Evolutionary conservation across 2,329 filamentous ascomycete genomes (phyloP), one percentile per base, ranked within the genome.

Genomic region (Botryosphaeria dothidea): DNA sequence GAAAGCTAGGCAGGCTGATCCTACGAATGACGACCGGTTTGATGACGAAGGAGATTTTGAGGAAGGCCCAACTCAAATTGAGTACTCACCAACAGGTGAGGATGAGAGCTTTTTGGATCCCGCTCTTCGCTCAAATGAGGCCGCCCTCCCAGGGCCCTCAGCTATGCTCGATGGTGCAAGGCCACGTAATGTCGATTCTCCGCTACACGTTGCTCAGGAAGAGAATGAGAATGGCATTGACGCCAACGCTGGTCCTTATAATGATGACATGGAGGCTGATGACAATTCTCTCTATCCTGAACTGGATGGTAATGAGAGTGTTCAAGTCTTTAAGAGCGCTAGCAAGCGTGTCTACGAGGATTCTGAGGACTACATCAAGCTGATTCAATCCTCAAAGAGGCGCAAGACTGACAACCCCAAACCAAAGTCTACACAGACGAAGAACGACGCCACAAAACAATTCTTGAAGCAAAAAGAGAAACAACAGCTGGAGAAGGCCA

Each of bases 381-480:
- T 70, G 2, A 58, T 67, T 4, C 57, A 64, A 13, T 72, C 19
- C 27, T 62, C 8, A 69, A 73, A 36, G 69, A 71, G 3, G 72
- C 75, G 6, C 65, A 76, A 74, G 25, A 77, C 79, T 31, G 74
- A 74, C 34, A 79, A 79, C 68, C 71, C 74, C 34, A 79, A 79
- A 68, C 71, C 74, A 34, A 73, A 73, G 71, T 61, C 71, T 68
- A 62, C 72, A 66, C 65, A 76, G 66, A 75, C 68, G 6, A 81
- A 80, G 69, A 82, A 75, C 48, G 76, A 78, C 27, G 78, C 80
- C 9, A 80, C 80, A 9, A 75, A 79, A 52, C 79, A 84, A 64
- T 84, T 81, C 65, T 78, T 81, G 66, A 80, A 79, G 61, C 78
- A 82, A 67, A 77, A 82, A 51, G 77, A 83, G 73, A 81, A 69